Base-by-base conservation (phyloP, 2,329 filamentous ascomycete genomes). In the Neofusicoccum sp. region DNA sequence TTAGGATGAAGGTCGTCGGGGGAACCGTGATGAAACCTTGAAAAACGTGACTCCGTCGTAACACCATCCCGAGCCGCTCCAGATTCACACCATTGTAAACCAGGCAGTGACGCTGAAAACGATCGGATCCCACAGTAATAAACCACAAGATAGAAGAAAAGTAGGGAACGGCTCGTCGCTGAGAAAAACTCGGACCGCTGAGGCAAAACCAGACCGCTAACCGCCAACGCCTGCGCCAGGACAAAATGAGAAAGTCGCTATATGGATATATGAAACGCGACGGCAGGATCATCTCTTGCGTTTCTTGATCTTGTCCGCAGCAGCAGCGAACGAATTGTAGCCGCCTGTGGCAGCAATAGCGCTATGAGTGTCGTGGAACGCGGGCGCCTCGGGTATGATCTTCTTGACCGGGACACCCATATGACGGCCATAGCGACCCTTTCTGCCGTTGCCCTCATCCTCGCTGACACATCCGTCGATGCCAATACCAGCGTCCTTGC, bases 381-480 rank as follows among this genome's bases (percentile, higher is more conserved):
- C 65, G 14, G 71, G 69, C 20, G 71, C 70, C 6, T 73, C 72
- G 67, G 80, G 78, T 30, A 68, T 66, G 16, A 70, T 71, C 69
- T 86, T 87, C 76, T 87, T 88, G 64, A 88, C 82, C 1, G 85
- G 79, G 33, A 88, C 85, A 58, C 86, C 84, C 86, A 89, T 87
- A 72, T 88, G 83, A 61, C 86, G 81, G 62, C 86, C 85, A 68
- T 97, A 98, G 61, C 95, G 88, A 65, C 95, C 95, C 77, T 97
- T 98, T 71, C 95, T 89, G 65, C 93, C 95, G 74, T 98, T 98
- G 65, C 92, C 92, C 77, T 99, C 95, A 69, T 99, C 95, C 76
- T 99, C 95, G 75, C 93, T 97, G 76, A 99, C 86, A 76, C 95
- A 99, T 65, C 93, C 91, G 67, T 98, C 95, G 62, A 91, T 87